phyloP scores from a whole-genome alignment of 106 monocot species.

The Dendrobium nobile region DNA sequence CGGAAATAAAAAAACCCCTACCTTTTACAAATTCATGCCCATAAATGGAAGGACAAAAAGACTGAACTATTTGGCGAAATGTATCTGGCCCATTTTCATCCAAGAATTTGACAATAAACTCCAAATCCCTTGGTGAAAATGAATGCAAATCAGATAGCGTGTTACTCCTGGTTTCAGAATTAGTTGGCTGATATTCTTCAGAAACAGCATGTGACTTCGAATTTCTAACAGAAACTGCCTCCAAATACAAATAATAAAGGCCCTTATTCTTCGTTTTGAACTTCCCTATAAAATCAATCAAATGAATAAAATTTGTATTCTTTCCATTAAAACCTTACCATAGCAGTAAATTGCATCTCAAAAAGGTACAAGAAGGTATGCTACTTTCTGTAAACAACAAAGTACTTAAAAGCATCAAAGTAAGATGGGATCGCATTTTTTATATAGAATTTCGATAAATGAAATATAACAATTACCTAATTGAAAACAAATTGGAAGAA shows the following conservation, averaged over 20 bases:
- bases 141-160: conserved; percentile 51
- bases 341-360: background rate
- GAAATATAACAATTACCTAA: conserved; percentile 1
- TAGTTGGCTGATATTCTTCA: conserved; percentile 30
- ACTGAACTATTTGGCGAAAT: conserved; percentile 92
- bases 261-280: conserved; percentile 86
- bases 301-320: background rate
- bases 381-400: background rate
- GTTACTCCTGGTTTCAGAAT: conserved; percentile 28
- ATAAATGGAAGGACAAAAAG: conserved; percentile 96
- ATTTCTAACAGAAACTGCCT: conserved; percentile 88
- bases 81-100: conserved; percentile 81
- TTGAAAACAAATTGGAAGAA: background rate
- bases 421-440: background rate
- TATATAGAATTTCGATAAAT: background rate
- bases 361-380: background rate
- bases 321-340: background rate
- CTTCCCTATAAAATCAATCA: conserved; percentile 52
- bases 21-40: conserved; percentile 99
- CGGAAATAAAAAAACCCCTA: conserved; percentile 11
- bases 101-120: conserved; percentile 85
- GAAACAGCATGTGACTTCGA: conserved; percentile 65
- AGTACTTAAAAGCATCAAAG: background rate
- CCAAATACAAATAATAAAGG: conserved; percentile 87
- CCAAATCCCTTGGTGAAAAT: conserved; percentile 80